phyloP scores from a whole-genome alignment of 345 rosid genomes.

The Eutrema japonicum region DNA sequence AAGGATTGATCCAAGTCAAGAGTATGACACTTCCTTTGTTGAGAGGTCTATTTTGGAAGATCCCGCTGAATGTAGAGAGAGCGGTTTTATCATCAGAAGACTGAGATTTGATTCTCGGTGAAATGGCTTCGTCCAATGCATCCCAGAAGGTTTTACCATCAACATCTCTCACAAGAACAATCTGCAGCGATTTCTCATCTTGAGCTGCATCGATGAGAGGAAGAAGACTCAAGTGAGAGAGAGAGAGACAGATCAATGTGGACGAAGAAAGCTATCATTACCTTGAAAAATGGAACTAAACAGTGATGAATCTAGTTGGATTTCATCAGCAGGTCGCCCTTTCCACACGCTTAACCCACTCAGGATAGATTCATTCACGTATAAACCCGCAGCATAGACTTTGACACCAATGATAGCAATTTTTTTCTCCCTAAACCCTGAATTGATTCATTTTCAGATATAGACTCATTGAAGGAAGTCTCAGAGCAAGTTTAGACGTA shows the following conservation, averaged over 20 bases:
- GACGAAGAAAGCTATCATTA: conserved; percentile 31
- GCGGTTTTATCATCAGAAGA: conserved; percentile 61
- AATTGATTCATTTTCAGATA: conserved; percentile 6
- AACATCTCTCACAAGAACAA: conserved; percentile 87
- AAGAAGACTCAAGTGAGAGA: neutral
- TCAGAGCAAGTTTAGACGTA: neutral
- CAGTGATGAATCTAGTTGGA: conserved; percentile 56
- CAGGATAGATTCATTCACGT: conserved; percentile 55
- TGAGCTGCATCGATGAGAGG: conserved; percentile 48
- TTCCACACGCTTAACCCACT: conserved; percentile 56
- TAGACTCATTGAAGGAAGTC: neutral
- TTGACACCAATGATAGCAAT: conserved; percentile 84
- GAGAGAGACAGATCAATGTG: neutral
- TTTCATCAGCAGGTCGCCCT: conserved; percentile 58
- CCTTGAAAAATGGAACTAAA: conserved; percentile 63
- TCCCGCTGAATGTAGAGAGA: conserved; percentile 61
- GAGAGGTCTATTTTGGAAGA: conserved; percentile 73
- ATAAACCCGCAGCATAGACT: conserved; percentile 87
- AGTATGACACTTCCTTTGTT: conserved; percentile 71
- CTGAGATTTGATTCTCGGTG: conserved; percentile 70
- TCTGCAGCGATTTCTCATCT: conserved; percentile 71
- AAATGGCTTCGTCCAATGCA: conserved; percentile 75
- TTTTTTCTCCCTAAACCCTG: conserved; percentile 90
- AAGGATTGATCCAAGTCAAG: conserved; percentile 73
- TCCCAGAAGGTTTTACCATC: conserved; percentile 97